Evolutionary conservation across 1,284 basidiomycete genomes (phyloP), one percentile per base, ranked within the genome.

Genomic region (Sanghuangporus weigelae): DNA sequence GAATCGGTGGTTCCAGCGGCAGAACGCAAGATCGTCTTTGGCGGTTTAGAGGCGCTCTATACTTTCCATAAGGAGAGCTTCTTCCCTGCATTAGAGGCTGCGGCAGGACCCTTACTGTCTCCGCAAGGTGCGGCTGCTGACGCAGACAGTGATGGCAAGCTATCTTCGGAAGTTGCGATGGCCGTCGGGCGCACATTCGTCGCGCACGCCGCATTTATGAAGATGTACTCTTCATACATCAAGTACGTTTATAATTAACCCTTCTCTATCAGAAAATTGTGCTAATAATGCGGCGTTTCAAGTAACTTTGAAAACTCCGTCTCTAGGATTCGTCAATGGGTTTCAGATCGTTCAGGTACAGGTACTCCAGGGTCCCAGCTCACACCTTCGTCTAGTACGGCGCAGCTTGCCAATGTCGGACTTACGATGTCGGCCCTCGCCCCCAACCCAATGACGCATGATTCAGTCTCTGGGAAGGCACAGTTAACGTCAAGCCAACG

Each of bases 201-300:
- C 66, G 91, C 88, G 57, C 95, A 98, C 74, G 93, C 93, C 46
- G 93, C 95, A 7, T 96, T 96, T 79, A 93, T 98, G 92, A 93
- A 84, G 77, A 95, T 98, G 89, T 98, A 98, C 75, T 95, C 93
- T 56, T 92, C 90, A 46, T 98, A 96, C 74, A 96, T 96, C 81
- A 97, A 96, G 91, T 93, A 73, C 73, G 91, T 81, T 35, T 60
- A 12, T 19, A n/a, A 21, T 51, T 14, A 12, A 63, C 64, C 40
- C 60, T 63, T 49, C 11, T 49, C 44, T 56, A 40, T 66, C 68
- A 49, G 68, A 59, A 49, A 59, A 1, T 12, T 8, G 38, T 64
- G 44, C 59, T 62, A 53, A 56, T 63, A 40, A 49, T 50, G 49
- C 67, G 31, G 19, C 57, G n/a, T 65, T 40, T 63, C 40, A 69